A percentile compares a stretch with the other conserved stretches of the same genome.
Evolutionary conservation across 192 early-diverging fungal genomes (phyloP).

Genomic region (Coemansia sp.): DNA sequence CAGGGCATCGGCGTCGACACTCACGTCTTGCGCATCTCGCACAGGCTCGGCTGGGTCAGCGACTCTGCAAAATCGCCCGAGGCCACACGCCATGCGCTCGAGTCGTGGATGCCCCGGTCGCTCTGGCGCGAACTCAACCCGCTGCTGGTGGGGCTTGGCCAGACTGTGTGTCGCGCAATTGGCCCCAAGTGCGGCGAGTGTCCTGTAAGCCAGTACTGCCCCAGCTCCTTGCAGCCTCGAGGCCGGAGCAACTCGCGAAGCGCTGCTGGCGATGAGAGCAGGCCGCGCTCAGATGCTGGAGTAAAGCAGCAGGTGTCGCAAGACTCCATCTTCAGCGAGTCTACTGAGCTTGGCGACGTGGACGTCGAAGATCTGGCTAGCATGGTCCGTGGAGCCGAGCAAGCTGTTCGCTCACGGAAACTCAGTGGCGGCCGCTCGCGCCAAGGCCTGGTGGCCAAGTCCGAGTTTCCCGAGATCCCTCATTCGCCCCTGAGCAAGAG

Average conservation of each 20-base stretch:
- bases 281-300: neutral
- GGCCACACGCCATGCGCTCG: constrained; percentile 67
- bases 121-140: constrained; percentile 88
- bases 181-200: constrained; percentile 76
- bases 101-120: constrained; percentile 80
- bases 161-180: constrained; percentile 72
- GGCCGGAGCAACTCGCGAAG: neutral
- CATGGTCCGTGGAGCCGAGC: constrained; percentile 48
- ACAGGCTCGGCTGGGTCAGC: constrained; percentile 84
- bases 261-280: neutral
- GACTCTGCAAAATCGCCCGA: constrained; percentile 76
- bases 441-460: constrained; percentile 10
- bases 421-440: constrained; percentile 32
- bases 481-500: constrained; percentile 22
- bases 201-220: constrained; percentile 73
- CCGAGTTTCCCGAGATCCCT: constrained; percentile 38
- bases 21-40: constrained; percentile 89
- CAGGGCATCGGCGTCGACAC: constrained; percentile 96
- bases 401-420: constrained; percentile 47
- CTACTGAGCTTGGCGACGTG: constrained; percentile 33
- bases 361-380: constrained; percentile 50
- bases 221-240: constrained; percentile 32
- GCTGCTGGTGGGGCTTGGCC: constrained; percentile 90
- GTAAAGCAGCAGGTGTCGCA: constrained; percentile 11
- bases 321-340: constrained; percentile 25